These are phyloP conservation scores for Ammopiptanthus mongolicus DNA, from an alignment of 306 rosid species.

Conservation along the genomic window DNA sequence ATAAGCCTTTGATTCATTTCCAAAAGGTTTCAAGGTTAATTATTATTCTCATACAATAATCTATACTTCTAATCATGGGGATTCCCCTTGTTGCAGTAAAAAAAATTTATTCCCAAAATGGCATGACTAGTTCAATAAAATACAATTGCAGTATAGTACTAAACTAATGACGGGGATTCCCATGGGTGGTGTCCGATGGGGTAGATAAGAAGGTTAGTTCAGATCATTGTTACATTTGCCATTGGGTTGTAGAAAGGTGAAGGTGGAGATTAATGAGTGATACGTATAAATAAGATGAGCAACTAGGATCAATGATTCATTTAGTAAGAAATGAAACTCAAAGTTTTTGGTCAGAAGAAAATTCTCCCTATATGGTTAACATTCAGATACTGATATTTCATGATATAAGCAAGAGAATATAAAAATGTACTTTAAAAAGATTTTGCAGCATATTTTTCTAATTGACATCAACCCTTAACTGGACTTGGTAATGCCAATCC, in stretches of 20 bases:
- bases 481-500: background rate
- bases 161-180: no score
- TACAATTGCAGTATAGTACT: no score
- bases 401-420: constrained; percentile 8
- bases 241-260: background rate
- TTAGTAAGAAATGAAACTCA: background rate
- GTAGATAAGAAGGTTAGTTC: background rate
- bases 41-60: no score
- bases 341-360: background rate
- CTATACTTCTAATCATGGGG: no score
- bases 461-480: background rate
- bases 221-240: background rate
- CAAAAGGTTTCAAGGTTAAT: no score
- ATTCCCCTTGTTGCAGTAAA: no score
- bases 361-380: background rate
- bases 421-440: background rate
- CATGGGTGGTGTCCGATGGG: no score
- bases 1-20: no score
- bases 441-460: background rate
- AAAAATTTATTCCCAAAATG: no score
- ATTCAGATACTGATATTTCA: background rate
- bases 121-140: no score
- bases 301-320: background rate
- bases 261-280: background rate
- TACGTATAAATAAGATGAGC: background rate